Evolutionary conservation across 345 rosid species (phyloP).

Genomic region (Euclidium syriacum): DNA sequence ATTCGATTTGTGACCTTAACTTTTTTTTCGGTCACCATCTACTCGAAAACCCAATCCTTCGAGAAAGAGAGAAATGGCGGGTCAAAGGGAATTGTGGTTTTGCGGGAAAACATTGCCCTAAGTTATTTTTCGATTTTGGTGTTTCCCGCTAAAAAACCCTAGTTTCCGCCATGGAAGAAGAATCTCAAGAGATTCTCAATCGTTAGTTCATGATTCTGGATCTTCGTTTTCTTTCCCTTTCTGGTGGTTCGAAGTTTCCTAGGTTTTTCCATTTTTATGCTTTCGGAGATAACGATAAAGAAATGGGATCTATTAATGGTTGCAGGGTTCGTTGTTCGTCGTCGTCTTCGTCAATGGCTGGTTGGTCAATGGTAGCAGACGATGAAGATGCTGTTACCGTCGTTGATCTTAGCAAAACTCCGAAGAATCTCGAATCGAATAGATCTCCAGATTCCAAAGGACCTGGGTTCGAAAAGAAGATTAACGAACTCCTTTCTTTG

Average conservation of each 20-base stretch:
- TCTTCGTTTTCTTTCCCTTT: neutral
- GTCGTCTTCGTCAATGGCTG: conserved; percentile 38
- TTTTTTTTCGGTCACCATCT: conserved; percentile 22
- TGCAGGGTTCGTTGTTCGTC: conserved; percentile 34
- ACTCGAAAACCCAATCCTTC: conserved; percentile 18
- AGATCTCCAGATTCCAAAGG: conserved; percentile 1
- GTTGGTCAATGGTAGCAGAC: conserved; percentile 41
- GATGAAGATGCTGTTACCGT: conserved; percentile 25
- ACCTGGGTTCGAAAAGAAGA: conserved; percentile 5
- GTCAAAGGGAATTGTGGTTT: conserved; percentile 18
- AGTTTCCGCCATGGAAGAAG: conserved; percentile 11
- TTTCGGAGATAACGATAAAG: neutral
- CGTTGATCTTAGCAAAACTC: conserved; percentile 21
- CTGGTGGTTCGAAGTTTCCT: neutral
- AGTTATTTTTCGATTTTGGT: conserved; percentile 14
- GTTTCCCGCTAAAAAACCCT: conserved; percentile 29
- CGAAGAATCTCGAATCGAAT: conserved; percentile 10
- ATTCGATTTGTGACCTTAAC: conserved; percentile 8
- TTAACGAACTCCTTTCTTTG: conserved; percentile 19
- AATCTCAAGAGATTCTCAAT: neutral
- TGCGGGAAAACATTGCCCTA: neutral
- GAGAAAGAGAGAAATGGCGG: conserved; percentile 24
- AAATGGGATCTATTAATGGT: conserved; percentile 25
- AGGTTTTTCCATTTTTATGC: neutral
- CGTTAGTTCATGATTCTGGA: neutral